Conservation (phyloP, 2,329 filamentous ascomycete species). For the Coniochaeta prunicola region DNA sequence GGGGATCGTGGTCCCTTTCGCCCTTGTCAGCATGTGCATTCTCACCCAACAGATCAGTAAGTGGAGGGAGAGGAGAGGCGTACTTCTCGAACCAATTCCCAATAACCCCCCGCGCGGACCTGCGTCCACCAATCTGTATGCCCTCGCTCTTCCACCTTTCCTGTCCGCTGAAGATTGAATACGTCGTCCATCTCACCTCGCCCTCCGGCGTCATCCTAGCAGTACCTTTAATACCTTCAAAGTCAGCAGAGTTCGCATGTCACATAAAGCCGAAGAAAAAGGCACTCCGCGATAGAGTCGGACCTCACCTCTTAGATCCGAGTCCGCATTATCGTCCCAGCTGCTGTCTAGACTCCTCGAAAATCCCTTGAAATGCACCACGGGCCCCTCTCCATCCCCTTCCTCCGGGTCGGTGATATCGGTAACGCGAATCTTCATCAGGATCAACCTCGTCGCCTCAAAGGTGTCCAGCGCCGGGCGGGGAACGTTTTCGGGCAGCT, state of each 20-base stretch:
- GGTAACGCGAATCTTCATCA: constrained; percentile 59
- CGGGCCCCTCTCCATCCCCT: constrained; percentile 50
- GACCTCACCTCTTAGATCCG: constrained; percentile 52
- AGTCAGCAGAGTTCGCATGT: neutral
- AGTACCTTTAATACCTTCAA: constrained; percentile 32
- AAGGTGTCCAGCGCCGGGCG: constrained; percentile 49
- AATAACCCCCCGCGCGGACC: constrained; percentile 59
- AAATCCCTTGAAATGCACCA: constrained; percentile 61
- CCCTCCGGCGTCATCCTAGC: constrained; percentile 62
- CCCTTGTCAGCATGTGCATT: constrained; percentile 2
- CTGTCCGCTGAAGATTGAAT: constrained; percentile 55
- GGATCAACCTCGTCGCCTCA: constrained; percentile 64
- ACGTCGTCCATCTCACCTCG: constrained; percentile 68
- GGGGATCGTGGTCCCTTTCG: constrained; percentile 52
- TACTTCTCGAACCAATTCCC: constrained; percentile 76
- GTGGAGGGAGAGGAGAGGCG: neutral
- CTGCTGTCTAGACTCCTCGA: constrained; percentile 55
- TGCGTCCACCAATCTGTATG: constrained; percentile 63
- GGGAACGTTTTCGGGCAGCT: constrained; percentile 32
- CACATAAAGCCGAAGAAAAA: constrained; percentile 4
- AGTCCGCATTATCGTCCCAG: constrained; percentile 64
- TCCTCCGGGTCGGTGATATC: constrained; percentile 50
- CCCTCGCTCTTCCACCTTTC: constrained; percentile 72
- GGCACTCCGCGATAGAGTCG: constrained; percentile 10
- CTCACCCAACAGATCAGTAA: no score